These are phyloP conservation scores for Fusarium sp. DNA, from an alignment of 2,329 filamentous ascomycete species.

Conservation along the genomic window DNA sequence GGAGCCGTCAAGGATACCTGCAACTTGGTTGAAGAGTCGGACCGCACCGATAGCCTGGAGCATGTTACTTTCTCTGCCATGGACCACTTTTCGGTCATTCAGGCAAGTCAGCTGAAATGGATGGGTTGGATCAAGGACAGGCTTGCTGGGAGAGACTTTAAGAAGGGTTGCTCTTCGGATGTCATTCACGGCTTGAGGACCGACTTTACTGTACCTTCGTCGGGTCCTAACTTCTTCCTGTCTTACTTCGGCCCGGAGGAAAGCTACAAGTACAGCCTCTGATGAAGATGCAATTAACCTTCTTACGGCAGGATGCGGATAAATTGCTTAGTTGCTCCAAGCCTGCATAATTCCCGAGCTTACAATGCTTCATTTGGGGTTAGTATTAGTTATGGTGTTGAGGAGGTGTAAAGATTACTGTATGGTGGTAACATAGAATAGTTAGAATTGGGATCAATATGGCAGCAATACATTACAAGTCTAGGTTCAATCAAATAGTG, in stretches of 20 bases:
- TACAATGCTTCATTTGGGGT: too few relatives aligned
- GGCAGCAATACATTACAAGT: background rate
- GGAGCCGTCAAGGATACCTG: slow-evolving; percentile 12
- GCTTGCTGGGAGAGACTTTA: background rate
- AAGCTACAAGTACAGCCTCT: slow-evolving; percentile 19
- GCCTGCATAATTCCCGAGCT: too few relatives aligned
- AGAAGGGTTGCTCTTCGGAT: slow-evolving; percentile 11
- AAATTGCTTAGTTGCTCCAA: background rate
- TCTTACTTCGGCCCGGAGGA: slow-evolving; percentile 19
- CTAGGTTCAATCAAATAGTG: background rate
- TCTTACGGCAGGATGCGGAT: background rate
- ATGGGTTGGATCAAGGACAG: slow-evolving; percentile 38
- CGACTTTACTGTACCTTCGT: background rate
- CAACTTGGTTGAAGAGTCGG: background rate
- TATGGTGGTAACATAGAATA: too few relatives aligned
- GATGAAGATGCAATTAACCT: background rate
- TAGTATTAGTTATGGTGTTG: too few relatives aligned
- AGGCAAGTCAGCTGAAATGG: slow-evolving; percentile 33
- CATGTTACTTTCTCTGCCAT: slow-evolving; percentile 10
- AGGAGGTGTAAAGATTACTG: too few relatives aligned
- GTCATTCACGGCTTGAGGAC: slow-evolving; percentile 10
- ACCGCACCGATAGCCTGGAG: background rate
- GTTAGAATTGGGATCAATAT: too few relatives aligned
- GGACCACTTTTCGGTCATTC: slow-evolving; percentile 36
- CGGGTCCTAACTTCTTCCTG: slow-evolving; percentile 25